Evolutionary conservation across 176 grass and related monocot species (phyloP).

Genomic region (Paspalum notatum): DNA sequence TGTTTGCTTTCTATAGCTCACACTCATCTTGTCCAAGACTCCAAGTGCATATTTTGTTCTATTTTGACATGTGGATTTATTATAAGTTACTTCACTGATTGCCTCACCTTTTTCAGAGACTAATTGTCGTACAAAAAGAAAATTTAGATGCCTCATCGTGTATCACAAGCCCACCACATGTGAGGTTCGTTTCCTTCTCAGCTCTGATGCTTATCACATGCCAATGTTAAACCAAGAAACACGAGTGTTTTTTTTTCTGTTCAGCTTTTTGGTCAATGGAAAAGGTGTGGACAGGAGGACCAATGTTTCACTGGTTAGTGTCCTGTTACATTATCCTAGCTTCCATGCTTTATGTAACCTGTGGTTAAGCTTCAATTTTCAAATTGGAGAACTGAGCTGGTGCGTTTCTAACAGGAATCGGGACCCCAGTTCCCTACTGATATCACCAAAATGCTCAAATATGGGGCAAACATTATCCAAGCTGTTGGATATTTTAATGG

Average conservation of each 20-base stretch:
- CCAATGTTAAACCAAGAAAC: slow-evolving; percentile 32
- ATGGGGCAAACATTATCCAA: slow-evolving; percentile 96
- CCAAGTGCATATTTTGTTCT: slow-evolving; percentile 13
- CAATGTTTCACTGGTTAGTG: slow-evolving; percentile 81
- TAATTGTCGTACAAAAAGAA: slow-evolving; percentile 79
- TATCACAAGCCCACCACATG: slow-evolving; percentile 70
- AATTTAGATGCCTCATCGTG: slow-evolving; percentile 83
- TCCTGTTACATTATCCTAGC: neutral
- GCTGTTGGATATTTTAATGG: slow-evolving; percentile 90
- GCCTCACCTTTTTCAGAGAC: slow-evolving; percentile 53
- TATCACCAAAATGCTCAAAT: slow-evolving; percentile 99
- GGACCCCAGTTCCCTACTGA: slow-evolving; percentile 90
- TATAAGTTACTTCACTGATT: slow-evolving; percentile 6
- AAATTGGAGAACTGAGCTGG: slow-evolving; percentile 13
- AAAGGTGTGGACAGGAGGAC: slow-evolving; percentile 90
- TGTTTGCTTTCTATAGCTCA: slow-evolving; percentile 6
- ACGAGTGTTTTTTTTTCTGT: slow-evolving; percentile 33
- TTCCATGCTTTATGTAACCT: slow-evolving; percentile 15
- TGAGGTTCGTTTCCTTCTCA: slow-evolving; percentile 68
- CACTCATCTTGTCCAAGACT: neutral
- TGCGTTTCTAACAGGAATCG: slow-evolving; percentile 60
- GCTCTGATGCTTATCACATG: slow-evolving; percentile 8
- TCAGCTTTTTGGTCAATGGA: slow-evolving; percentile 92
- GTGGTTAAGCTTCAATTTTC: slow-evolving; percentile 16
- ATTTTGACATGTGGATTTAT: slow-evolving; percentile 19